Percentiles rank a stretch among this genome's conserved stretches.
These are phyloP conservation scores for Dryas drummondii DNA, from an alignment of 306 rosid genomes.

Conservation along the genomic window DNA sequence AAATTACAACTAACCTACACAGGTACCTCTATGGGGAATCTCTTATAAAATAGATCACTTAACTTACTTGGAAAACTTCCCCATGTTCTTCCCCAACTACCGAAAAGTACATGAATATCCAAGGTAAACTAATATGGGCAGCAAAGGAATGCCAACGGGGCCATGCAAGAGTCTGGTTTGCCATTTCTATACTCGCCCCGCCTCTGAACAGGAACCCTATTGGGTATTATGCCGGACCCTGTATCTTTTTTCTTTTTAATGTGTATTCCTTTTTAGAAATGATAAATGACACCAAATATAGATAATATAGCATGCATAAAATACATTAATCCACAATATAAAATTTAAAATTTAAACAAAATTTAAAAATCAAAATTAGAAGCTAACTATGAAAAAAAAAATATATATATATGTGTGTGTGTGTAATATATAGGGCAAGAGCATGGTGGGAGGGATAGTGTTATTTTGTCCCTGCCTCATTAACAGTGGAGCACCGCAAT, in stretches of 20 bases:
- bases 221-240: neutral
- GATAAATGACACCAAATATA: neutral
- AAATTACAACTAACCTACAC: neutral
- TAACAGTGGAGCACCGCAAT: too few species aligned
- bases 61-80: neutral
- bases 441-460: too few species aligned
- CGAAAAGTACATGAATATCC: neutral
- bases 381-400: too few species aligned
- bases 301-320: neutral
- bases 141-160: neutral
- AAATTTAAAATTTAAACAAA: too few species aligned
- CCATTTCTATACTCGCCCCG: neutral
- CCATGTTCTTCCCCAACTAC: too few species aligned
- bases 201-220: neutral
- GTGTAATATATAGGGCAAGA: too few species aligned
- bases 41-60: neutral
- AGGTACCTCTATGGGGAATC: neutral
- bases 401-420: too few species aligned
- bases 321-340: neutral
- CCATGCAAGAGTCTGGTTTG: neutral
- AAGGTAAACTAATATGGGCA: neutral
- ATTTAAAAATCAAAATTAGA: too few species aligned
- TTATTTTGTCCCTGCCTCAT: too few species aligned
- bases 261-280: neutral
- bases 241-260: neutral